Base-by-base conservation (phyloP, 495 filamentous ascomycete species). In the Penicillium longicatenatum region DNA sequence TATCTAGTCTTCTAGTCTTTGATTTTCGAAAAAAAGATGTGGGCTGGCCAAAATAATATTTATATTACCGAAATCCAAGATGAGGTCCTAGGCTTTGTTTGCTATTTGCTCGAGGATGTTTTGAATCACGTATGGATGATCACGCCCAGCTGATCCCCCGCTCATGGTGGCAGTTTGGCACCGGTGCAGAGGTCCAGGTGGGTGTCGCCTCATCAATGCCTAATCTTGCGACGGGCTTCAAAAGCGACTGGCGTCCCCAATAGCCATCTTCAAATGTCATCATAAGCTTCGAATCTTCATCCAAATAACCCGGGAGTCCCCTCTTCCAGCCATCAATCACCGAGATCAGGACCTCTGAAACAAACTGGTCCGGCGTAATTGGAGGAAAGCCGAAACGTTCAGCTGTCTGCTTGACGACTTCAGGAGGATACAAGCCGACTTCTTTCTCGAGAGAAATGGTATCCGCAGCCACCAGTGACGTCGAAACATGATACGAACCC, bases 321-420 rank as follows among this genome's bases (percentile, higher is more conserved):
- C 47, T 54, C 52, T 71, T 71, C 68, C 70, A 73, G 0, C 66
- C 70, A 54, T 69, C 57, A 16, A 73, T 39, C 0, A 73, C 66
- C n/a, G 46, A 31, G 0, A 68, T 42, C 59, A 73, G 33, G 22
- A 73, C 60, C 37, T 73, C 70, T 1, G 68, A 55, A 7, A 73
- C 68, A 47, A 58, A 73, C 21, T 71, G 70, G 17, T 57, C 54
- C 10, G 54, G 46, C 9, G 54, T 43, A 30, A 45, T 50, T 17
- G 24, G 33, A 19, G 24, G 22, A 31, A 57, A 57, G 0, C 17
- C 20, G 30, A 50, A 50, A 0, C 30, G 21, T 16, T 43, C 24
- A 19, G 17, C 17, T 12, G 42, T 55, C n/a, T 46, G 19, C n/a
- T 43, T 17, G 2, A 60, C 47, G 26, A 50, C 26, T 4, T 55